Conservation (phyloP, 192 early-diverging fungal genomes). For the Backusella tuberculispora region DNA sequence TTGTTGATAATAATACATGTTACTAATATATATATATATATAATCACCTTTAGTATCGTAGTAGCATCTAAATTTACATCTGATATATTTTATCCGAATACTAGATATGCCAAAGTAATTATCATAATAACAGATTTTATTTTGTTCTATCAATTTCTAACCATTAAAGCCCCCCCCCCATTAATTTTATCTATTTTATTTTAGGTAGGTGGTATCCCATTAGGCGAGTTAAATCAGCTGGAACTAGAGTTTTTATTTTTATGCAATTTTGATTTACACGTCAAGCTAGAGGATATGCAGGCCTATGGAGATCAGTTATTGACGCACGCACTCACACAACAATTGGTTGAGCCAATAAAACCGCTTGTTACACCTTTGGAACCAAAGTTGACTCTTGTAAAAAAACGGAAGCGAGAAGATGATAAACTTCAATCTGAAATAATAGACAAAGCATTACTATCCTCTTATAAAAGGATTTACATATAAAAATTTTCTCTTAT, state of each 20-base stretch:
- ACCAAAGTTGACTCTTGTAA: not conserved
- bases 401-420: not conserved
- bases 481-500: not conserved
- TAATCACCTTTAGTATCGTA: constrained; percentile 54
- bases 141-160: not conserved
- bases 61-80: constrained; percentile 78
- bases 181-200: not conserved
- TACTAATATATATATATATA: not conserved
- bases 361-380: not conserved
- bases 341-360: not conserved
- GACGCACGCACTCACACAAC: constrained; percentile 30
- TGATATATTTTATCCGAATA: constrained; percentile 75
- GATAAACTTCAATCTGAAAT: constrained; percentile 11
- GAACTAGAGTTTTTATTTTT: constrained; percentile 79
- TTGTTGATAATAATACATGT: not conserved
- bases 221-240: constrained; percentile 72
- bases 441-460: not conserved
- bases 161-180: not conserved
- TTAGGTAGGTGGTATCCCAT: constrained; percentile 72
- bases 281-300: constrained; percentile 64
- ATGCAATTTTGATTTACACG: constrained; percentile 70
- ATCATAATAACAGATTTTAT: not conserved
- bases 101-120: constrained; percentile 69
- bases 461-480: constrained; percentile 9
- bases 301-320: constrained; percentile 64